These are phyloP conservation scores for Ogataea corticis DNA, from an alignment of 805 yeast species.

Conservation along the genomic window DNA sequence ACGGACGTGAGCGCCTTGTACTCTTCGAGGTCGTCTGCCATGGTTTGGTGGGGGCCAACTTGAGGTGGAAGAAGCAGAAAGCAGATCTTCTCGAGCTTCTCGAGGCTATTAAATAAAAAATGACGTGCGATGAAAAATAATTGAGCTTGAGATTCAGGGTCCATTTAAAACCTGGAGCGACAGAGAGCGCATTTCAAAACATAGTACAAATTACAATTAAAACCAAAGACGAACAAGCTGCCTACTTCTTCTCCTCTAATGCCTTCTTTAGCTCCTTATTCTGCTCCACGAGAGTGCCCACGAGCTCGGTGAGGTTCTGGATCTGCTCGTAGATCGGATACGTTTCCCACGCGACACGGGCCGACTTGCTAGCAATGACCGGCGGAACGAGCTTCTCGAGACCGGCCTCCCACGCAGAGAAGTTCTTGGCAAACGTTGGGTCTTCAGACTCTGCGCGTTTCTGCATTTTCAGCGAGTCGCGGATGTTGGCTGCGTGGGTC, in stretches of 20 bases:
- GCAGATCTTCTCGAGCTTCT: neutral
- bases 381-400: slow-evolving; percentile 59
- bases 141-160: too few relatives aligned
- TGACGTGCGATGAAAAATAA: too few relatives aligned
- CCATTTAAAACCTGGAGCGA: too few relatives aligned
- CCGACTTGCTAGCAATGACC: slow-evolving; percentile 50
- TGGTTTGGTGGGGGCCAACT: neutral
- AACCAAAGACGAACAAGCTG: neutral
- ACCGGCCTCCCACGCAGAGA: slow-evolving; percentile 48
- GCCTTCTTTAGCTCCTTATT: slow-evolving; percentile 13
- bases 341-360: slow-evolving; percentile 65
- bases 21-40: slow-evolving; percentile 25
- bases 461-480: slow-evolving; percentile 49
- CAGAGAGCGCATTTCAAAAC: too few relatives aligned
- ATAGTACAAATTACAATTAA: too few relatives aligned
- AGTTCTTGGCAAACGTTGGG: slow-evolving; percentile 61
- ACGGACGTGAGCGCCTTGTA: slow-evolving; percentile 33
- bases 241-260: neutral
- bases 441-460: slow-evolving; percentile 65
- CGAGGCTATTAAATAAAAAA: too few relatives aligned
- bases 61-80: neutral
- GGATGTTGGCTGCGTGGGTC: slow-evolving; percentile 31
- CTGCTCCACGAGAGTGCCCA: slow-evolving; percentile 34
- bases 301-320: slow-evolving; percentile 44
- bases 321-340: slow-evolving; percentile 55